Base-by-base conservation (phyloP, 2,329 filamentous ascomycete genomes). In the Plenodomus biglobosus region DNA sequence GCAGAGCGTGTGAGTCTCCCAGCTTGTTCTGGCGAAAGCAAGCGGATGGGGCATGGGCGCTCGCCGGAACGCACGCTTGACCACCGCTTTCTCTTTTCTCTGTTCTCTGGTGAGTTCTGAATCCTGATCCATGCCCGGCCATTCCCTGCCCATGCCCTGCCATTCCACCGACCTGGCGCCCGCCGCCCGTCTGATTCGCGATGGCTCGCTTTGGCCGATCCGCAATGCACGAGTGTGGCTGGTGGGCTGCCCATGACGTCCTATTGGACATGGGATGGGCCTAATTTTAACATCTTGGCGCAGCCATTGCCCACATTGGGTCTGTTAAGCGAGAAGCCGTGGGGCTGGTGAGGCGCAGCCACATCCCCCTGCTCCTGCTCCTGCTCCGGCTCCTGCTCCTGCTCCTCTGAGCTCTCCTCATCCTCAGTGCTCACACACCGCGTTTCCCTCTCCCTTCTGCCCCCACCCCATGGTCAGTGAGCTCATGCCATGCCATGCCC, bases 361-460 rank as follows among this genome's bases (percentile, higher is more conserved):
- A n/a, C n/a, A n/a, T n/a, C n/a, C n/a, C n/a, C n/a, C n/a, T n/a
- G n/a, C n/a, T n/a, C n/a, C n/a, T n/a, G n/a, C n/a, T n/a, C n/a
- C n/a, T n/a, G n/a, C n/a, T n/a, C n/a, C n/a, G n/a, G n/a, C n/a
- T n/a, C n/a, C n/a, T n/a, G n/a, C n/a, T n/a, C n/a, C n/a, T n/a
- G n/a, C n/a, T n/a, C n/a, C n/a, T n/a, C 62, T 65, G 53, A 61
- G 62, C 57, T 64, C 64, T 66, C 65, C 64, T 62, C 44, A 48
- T 48, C 50, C 52, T 46, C 27, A 15, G 46, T 50, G 46, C 50
- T 46, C 59, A 18, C 19, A 37, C 58, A 65, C 63, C 57, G 61
- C 58, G n/a, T n/a, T n/a, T n/a, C n/a, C n/a, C n/a, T n/a, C n/a
- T n/a, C n/a, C n/a, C n/a, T n/a, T n/a, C n/a, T n/a, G n/a, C n/a